Evolutionary conservation across 306 rosid genomes (phyloP).

Genomic region (Vigna angularis): DNA sequence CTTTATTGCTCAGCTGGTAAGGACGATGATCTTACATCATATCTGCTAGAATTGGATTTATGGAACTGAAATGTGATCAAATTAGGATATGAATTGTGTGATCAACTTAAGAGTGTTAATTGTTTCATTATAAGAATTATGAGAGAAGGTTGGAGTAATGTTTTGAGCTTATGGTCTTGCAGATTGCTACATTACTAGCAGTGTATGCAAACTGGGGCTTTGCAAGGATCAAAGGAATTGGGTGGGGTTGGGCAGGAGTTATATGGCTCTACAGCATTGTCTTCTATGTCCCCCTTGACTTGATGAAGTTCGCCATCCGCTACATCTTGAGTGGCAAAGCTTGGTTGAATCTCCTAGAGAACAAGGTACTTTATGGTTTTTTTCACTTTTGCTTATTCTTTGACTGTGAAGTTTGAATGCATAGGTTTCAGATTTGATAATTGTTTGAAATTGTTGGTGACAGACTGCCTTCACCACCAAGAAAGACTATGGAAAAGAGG

Average conservation of each 20-base stretch:
- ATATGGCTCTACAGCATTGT: slow-evolving; percentile 90
- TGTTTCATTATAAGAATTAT: not conserved
- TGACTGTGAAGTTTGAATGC: slow-evolving; percentile 11
- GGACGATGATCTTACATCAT: slow-evolving; percentile 19
- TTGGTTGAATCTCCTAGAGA: slow-evolving; percentile 84
- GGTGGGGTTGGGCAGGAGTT: slow-evolving; percentile 99
- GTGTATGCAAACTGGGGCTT: slow-evolving; percentile 94
- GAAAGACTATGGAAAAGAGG: slow-evolving; percentile 95
- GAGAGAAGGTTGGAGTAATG: not conserved
- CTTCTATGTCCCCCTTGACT: slow-evolving; percentile 85
- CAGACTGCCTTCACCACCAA: slow-evolving; percentile 99
- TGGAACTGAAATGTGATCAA: not conserved
- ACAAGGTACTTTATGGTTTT: slow-evolving; percentile 61
- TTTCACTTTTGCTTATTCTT: not conserved
- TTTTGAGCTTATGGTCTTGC: slow-evolving; percentile 43
- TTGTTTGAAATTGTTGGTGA: slow-evolving; percentile 33
- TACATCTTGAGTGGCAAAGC: slow-evolving; percentile 95
- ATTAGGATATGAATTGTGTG: not conserved
- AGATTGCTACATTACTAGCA: slow-evolving; percentile 88
- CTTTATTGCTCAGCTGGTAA: slow-evolving; percentile 83
- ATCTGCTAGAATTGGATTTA: not conserved
- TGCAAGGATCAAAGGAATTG: slow-evolving; percentile 82
- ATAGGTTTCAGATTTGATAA: slow-evolving; percentile 15
- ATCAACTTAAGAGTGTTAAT: not conserved
- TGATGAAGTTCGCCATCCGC: slow-evolving; percentile 75